Conservation (phyloP, 768 basidiomycete genomes). For the Lentinula guzmanii region DNA sequence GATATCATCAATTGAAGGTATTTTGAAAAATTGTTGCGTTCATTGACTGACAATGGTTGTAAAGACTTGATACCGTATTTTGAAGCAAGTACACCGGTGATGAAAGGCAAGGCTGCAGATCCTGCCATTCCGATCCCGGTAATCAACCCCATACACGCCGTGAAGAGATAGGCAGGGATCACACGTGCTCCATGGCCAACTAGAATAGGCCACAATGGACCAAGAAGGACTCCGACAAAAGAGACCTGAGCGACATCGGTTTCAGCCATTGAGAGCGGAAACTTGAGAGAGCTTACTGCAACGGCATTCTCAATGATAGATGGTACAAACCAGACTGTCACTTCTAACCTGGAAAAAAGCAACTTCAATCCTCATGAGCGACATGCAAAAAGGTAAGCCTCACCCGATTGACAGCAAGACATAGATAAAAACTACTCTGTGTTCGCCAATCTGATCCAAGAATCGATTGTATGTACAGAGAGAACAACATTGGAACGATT, state of each 20-base stretch:
- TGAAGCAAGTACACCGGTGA: constrained; percentile 36
- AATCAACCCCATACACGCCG: constrained; percentile 43
- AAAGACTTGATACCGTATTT: constrained; percentile 36
- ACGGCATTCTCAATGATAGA: constrained; percentile 46
- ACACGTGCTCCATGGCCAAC: constrained; percentile 27
- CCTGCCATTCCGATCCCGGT: constrained; percentile 46
- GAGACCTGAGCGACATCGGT: constrained; percentile 19
- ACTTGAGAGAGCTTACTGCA: constrained; percentile 21
- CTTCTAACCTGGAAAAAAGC: constrained; percentile 29
- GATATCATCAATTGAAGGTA: background rate
- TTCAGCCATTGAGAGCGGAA: background rate
- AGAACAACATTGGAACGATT: background rate
- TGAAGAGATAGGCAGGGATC: constrained; percentile 27
- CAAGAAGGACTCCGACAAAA: constrained; percentile 44
- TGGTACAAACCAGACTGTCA: constrained; percentile 48
- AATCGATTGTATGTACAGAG: background rate
- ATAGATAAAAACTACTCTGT: constrained; percentile 25
- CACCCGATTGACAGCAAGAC: constrained; percentile 26
- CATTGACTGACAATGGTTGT: constrained; percentile 38
- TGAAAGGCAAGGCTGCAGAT: constrained; percentile 38
- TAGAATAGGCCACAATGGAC: constrained; percentile 48
- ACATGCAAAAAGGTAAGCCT: background rate
- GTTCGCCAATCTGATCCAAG: constrained; percentile 23
- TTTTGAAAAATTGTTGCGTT: background rate
- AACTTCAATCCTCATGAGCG: background rate